These are phyloP conservation scores for Ramularia collo-cygni DNA, from an alignment of 2,329 filamentous ascomycete species.

Conservation along the genomic window DNA sequence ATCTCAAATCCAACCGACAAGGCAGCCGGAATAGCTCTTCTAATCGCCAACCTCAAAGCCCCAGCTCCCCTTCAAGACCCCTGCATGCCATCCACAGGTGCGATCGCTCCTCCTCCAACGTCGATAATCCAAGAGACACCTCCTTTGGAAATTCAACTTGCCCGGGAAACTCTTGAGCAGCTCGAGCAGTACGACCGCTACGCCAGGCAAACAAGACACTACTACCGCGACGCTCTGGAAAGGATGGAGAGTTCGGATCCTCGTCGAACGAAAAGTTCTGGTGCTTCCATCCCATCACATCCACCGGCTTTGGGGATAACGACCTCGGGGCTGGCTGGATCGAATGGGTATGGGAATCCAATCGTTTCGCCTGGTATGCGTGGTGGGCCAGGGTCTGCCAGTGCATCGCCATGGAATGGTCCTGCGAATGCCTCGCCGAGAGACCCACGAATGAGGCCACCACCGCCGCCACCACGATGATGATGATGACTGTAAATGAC, in stretches of 20 bases:
- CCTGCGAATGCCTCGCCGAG: slow-evolving; percentile 2
- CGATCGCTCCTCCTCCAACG: slow-evolving; percentile 1
- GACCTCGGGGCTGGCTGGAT: not conserved
- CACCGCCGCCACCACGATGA: no score
- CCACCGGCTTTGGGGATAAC: not conserved
- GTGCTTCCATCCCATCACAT: not conserved
- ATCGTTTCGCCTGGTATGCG: slow-evolving; percentile 2
- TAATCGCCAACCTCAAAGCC: slow-evolving; percentile 13
- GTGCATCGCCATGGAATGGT: not conserved
- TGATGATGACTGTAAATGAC: slow-evolving; percentile 3
- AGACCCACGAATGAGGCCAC: slow-evolving; percentile 4
- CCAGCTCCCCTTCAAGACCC: slow-evolving; percentile 16
- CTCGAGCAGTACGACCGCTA: slow-evolving; percentile 18
- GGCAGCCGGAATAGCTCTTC: slow-evolving; percentile 2
- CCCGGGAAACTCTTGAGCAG: slow-evolving; percentile 11
- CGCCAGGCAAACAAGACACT: slow-evolving; percentile 10
- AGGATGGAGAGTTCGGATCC: slow-evolving; percentile 1
- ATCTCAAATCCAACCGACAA: not conserved
- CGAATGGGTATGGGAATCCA: not conserved
- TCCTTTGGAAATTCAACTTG: slow-evolving; percentile 8
- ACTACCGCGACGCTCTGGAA: slow-evolving; percentile 16
- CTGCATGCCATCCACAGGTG: not conserved
- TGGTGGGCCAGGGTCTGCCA: not conserved
- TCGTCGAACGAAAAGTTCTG: not conserved
- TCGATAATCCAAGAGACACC: slow-evolving; percentile 10